A percentile compares a stretch with the other conserved stretches of the same genome.
phyloP scores from a whole-genome alignment of 345 rosid genomes.

The Sisymbrium altissimum region DNA sequence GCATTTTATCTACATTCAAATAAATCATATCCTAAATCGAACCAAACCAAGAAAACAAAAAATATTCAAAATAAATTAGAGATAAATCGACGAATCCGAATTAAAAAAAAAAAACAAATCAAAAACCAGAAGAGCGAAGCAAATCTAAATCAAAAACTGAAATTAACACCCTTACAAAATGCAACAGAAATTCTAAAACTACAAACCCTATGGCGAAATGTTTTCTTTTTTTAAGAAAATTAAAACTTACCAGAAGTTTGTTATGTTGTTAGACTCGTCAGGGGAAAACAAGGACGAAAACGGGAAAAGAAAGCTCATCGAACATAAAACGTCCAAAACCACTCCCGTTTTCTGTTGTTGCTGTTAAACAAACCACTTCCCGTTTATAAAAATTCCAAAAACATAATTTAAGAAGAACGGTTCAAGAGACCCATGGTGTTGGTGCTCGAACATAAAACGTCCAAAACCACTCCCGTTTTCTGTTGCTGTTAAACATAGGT shows the following conservation, averaged over 20 bases:
- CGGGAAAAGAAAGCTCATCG: not conserved
- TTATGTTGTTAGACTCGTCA: not conserved
- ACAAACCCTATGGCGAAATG: not conserved
- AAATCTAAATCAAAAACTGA: not conserved
- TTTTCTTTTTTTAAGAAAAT: not conserved
- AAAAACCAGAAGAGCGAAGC: not conserved
- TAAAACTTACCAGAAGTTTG: not conserved
- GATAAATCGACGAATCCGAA: no score
- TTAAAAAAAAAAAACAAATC: no score
- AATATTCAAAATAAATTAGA: no score
- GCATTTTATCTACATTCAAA: no score
- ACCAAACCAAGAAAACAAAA: no score
- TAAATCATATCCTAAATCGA: no score
- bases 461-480: not conserved
- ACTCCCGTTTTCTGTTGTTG: not conserved
- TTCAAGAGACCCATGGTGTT: no score
- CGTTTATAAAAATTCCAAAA: no score
- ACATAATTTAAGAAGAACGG: no score
- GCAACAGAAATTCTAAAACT: not conserved
- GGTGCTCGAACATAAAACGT: not conserved
- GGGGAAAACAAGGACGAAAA: not conserved
- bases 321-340: constrained; percentile 15
- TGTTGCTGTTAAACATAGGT: no score
- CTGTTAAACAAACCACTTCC: not conserved
- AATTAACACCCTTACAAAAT: not conserved